Evolutionary conservation across 176 grass and related monocot species (phyloP).

Genomic region (Avena sativa): DNA sequence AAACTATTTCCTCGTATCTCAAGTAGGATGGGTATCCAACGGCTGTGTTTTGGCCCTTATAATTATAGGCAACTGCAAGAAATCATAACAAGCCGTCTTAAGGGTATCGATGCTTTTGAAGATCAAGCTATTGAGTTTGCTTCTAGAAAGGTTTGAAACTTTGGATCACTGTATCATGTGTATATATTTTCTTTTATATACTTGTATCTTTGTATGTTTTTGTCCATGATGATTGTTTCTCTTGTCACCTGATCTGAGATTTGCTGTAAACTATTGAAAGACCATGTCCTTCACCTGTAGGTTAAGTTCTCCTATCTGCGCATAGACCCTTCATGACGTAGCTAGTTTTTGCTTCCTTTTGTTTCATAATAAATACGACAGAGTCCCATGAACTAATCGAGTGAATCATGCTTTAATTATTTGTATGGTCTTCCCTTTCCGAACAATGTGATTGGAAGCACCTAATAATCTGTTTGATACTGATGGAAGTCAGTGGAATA

Average conservation of each 20-base stretch:
- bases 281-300: not conserved
- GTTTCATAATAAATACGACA: not conserved
- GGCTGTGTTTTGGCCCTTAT: conserved; percentile 90
- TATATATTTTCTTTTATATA: conserved; percentile 11
- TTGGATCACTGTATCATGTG: not conserved
- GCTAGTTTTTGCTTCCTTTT: not conserved
- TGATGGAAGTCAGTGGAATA: conserved; percentile 2
- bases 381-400: not conserved
- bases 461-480: not conserved
- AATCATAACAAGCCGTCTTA: conserved; percentile 90
- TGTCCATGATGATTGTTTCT: not conserved
- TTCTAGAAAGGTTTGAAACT: conserved; percentile 82
- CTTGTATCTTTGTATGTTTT: conserved; percentile 12
- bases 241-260: conserved; percentile 13
- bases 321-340: not conserved
- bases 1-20: conserved; percentile 93
- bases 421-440: not conserved
- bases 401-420: not conserved
- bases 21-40: conserved; percentile 96
- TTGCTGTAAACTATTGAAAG: conserved; percentile 8
- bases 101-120: conserved; percentile 87
- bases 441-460: not conserved
- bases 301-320: not conserved
- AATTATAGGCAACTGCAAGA: conserved; percentile 86
- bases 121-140: conserved; percentile 97